phyloP scores from a whole-genome alignment of 305 asterid genomes.

The Ajuga reptans region DNA sequence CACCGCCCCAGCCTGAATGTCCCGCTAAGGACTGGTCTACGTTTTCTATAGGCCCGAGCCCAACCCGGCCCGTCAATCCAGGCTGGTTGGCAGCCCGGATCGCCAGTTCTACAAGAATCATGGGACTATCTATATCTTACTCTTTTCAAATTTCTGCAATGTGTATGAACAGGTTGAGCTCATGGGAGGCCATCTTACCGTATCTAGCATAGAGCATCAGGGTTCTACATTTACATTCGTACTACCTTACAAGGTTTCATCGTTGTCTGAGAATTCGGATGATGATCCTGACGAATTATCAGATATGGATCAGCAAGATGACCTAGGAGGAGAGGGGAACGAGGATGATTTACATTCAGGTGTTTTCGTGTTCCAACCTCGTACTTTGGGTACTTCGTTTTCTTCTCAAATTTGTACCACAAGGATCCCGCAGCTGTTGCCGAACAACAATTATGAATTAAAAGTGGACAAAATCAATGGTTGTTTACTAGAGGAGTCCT shows the following conservation, averaged over 20 bases:
- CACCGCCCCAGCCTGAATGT: too few relatives aligned
- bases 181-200: constrained; percentile 85
- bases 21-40: too few relatives aligned
- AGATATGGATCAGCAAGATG: constrained; percentile 44
- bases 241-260: constrained; percentile 65
- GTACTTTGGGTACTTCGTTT: constrained; percentile 58
- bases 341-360: constrained; percentile 64
- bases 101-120: not conserved
- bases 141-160: not conserved
- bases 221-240: constrained; percentile 83
- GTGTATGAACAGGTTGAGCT: constrained; percentile 66
- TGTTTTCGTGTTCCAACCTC: constrained; percentile 65
- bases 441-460: constrained; percentile 28
- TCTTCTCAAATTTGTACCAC: constrained; percentile 36
- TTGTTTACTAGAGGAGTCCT: constrained; percentile 34
- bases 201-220: constrained; percentile 56
- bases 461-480: constrained; percentile 24
- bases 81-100: too few relatives aligned
- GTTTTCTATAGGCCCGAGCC: too few relatives aligned
- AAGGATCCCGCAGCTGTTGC: constrained; percentile 36
- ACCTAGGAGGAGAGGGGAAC: constrained; percentile 30
- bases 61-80: too few relatives aligned
- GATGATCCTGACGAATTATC: constrained; percentile 70
- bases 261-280: constrained; percentile 46
- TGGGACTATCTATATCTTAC: not conserved